Evolutionary conservation across 2,329 filamentous ascomycete genomes (phyloP).

Genomic region (Ophiosphaerella korrae): DNA sequence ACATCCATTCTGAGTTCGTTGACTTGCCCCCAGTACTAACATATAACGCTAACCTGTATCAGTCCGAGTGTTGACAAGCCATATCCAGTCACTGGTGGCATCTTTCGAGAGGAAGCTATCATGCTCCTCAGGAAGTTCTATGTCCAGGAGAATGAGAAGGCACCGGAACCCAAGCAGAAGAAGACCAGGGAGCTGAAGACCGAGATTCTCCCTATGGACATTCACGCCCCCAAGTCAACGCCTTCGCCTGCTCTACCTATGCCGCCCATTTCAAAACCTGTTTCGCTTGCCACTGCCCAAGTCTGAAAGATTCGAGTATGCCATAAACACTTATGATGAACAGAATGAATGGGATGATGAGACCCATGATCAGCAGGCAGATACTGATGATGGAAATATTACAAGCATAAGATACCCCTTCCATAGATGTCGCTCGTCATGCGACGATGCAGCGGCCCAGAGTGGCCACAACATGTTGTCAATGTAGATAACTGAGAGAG

Average conservation of each 20-base stretch:
- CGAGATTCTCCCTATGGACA: constrained; percentile 57
- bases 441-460: no score
- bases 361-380: no score
- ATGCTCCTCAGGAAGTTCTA: constrained; percentile 93
- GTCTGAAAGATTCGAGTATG: constrained; percentile 54
- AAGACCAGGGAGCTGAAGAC: constrained; percentile 68
- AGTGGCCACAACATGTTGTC: no score
- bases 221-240: constrained; percentile 43
- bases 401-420: no score
- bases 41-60: constrained; percentile 30
- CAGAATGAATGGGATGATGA: no score
- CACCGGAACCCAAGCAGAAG: constrained; percentile 68
- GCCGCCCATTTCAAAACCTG: background rate
- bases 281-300: background rate
- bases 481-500: no score
- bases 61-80: constrained; percentile 73
- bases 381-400: no score
- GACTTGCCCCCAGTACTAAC: background rate
- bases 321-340: no score
- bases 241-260: constrained; percentile 22
- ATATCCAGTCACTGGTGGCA: constrained; percentile 83
- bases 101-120: constrained; percentile 90
- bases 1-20: constrained; percentile 72
- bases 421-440: no score
- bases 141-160: constrained; percentile 94